Conservation (phyloP, 2,329 filamentous ascomycete species). For the Cytospora piceicola region DNA sequence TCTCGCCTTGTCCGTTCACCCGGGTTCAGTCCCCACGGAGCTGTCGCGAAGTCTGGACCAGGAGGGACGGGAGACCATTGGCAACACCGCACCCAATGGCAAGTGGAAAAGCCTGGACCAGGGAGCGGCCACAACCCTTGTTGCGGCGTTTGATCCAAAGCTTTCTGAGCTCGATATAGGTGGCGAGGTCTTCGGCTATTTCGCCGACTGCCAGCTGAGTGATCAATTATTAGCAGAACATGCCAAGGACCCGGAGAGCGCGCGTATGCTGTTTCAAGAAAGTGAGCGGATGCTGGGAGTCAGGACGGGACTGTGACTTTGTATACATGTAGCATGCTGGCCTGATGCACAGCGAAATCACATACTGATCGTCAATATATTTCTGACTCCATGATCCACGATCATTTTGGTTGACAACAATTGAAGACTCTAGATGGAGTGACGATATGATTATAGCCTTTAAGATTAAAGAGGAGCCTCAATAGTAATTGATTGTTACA, state of each 20-base stretch:
- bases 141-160: conserved; percentile 47
- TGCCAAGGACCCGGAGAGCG: conserved; percentile 20
- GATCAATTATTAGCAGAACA: conserved; percentile 22
- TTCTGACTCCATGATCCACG: no score
- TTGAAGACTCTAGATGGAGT: no score
- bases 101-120: conserved; percentile 44
- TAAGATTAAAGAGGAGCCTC: no score
- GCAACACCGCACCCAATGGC: conserved; percentile 35
- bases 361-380: no score
- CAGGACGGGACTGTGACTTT: conserved; percentile 17
- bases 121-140: conserved; percentile 46
- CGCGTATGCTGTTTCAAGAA: conserved; percentile 23
- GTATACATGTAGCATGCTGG: neutral
- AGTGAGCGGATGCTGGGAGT: conserved; percentile 26
- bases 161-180: conserved; percentile 34
- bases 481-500: neutral
- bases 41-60: conserved; percentile 37
- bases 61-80: conserved; percentile 34
- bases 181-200: conserved; percentile 26
- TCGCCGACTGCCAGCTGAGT: conserved; percentile 25
- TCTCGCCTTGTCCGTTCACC: conserved; percentile 25
- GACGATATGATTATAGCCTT: no score
- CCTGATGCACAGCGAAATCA: no score
- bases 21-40: conserved; percentile 28
- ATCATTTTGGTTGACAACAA: no score